These are phyloP conservation scores for Ilex paraguariensis DNA, from an alignment of 305 asterid species.

Conservation along the genomic window DNA sequence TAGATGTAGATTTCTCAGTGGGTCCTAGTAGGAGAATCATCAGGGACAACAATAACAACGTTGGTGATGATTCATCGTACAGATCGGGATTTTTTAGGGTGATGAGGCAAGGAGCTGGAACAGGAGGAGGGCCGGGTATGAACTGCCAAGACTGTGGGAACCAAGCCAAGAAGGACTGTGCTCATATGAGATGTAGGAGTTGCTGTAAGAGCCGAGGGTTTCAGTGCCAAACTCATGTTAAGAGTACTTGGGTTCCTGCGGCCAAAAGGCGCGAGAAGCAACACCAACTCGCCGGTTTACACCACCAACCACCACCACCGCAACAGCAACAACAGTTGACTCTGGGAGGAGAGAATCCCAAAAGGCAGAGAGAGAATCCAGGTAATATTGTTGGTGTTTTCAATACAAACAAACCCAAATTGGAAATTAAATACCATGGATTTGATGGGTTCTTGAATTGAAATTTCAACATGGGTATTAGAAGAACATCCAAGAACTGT, in stretches of 20 bases:
- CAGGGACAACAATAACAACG: slow-evolving; percentile 19
- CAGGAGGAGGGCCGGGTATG: slow-evolving; percentile 33
- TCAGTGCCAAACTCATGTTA: slow-evolving; percentile 69
- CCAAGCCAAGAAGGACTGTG: slow-evolving; percentile 79
- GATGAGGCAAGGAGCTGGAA: slow-evolving; percentile 34
- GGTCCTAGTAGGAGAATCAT: slow-evolving; percentile 35
- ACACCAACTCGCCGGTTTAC: slow-evolving; percentile 35
- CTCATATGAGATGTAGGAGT: slow-evolving; percentile 65
- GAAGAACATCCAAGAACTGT: not conserved
- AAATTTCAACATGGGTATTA: not conserved
- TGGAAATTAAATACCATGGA: slow-evolving; percentile 4
- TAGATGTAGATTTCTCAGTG: slow-evolving; percentile 37
- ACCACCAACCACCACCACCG: slow-evolving; percentile 25
- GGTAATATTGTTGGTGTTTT: slow-evolving; percentile 31
- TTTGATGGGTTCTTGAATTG: slow-evolving; percentile 8
- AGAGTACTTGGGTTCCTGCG: slow-evolving; percentile 92
- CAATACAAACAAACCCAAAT: not conserved
- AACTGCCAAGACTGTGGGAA: slow-evolving; percentile 89
- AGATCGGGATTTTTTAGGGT: slow-evolving; percentile 42
- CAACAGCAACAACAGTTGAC: slow-evolving; percentile 28
- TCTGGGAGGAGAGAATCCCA: slow-evolving; percentile 29
- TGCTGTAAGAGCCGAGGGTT: slow-evolving; percentile 84
- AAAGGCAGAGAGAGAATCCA: slow-evolving; percentile 41
- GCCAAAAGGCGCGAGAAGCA: slow-evolving; percentile 66
- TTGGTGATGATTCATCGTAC: slow-evolving; percentile 32